Evolutionary conservation across 345 rosid genomes (phyloP).

Genomic region (Balakata baccata): DNA sequence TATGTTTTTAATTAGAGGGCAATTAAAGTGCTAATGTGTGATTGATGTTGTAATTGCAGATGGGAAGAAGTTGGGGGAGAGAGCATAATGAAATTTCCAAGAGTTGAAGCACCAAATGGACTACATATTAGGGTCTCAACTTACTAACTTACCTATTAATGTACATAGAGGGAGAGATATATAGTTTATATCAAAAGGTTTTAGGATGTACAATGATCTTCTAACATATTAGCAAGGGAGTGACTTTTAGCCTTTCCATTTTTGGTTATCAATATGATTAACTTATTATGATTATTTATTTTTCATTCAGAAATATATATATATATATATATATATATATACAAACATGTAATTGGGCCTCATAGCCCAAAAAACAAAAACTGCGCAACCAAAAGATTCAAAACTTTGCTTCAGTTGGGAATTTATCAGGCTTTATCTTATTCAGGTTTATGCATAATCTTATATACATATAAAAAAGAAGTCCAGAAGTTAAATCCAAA

Average conservation of each 20-base stretch:
- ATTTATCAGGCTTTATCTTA: too few species aligned
- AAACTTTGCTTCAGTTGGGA: too few species aligned
- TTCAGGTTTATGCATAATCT: too few species aligned
- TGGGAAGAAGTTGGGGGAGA: slow-evolving; percentile 87
- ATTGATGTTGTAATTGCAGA: slow-evolving; percentile 38
- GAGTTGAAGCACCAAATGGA: slow-evolving; percentile 94
- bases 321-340: too few species aligned
- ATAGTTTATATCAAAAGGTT: slow-evolving; percentile 8
- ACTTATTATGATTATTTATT: too few species aligned
- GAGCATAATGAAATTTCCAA: slow-evolving; percentile 69
- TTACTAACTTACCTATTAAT: slow-evolving; percentile 22
- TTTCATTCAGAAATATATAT: too few species aligned
- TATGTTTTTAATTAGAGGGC: neutral
- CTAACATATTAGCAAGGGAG: slow-evolving; percentile 24
- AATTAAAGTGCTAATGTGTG: neutral
- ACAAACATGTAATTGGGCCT: too few species aligned
- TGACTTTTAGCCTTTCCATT: slow-evolving; percentile 14
- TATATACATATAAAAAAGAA: too few species aligned
- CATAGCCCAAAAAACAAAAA: too few species aligned
- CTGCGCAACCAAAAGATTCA: too few species aligned
- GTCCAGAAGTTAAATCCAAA: too few species aligned
- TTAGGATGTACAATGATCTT: slow-evolving; percentile 18
- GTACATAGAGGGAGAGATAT: slow-evolving; percentile 27
- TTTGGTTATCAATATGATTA: neutral
- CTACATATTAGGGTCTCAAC: slow-evolving; percentile 65